These are phyloP conservation scores for Mycena leptocephala DNA, from an alignment of 768 basidiomycete species.

Conservation along the genomic window DNA sequence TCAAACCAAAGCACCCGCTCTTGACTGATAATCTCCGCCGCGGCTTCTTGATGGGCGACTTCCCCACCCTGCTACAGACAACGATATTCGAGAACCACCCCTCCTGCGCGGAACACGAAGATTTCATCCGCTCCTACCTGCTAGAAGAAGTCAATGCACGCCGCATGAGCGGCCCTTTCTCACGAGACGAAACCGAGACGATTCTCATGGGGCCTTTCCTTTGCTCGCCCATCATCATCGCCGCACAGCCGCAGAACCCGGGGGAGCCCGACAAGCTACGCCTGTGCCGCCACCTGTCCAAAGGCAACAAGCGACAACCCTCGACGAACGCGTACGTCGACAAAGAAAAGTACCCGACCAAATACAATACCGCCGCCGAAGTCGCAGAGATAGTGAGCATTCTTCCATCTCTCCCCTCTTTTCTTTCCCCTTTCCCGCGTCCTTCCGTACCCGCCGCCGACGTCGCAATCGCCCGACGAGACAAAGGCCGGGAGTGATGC, in stretches of 20 bases:
- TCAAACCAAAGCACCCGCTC: background rate
- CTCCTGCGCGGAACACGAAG: background rate
- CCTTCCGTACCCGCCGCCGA: too few species aligned
- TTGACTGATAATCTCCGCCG: slow-evolving; percentile 8
- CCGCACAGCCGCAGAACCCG: slow-evolving; percentile 24
- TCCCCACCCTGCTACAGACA: background rate
- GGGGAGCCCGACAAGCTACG: slow-evolving; percentile 33
- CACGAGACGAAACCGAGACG: slow-evolving; percentile 15
- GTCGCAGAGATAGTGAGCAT: slow-evolving; percentile 34
- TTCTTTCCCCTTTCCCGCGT: background rate
- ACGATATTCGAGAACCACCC: slow-evolving; percentile 19
- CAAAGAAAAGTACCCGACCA: slow-evolving; percentile 35
- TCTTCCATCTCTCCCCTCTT: background rate
- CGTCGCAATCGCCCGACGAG: too few species aligned
- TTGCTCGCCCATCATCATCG: slow-evolving; percentile 39
- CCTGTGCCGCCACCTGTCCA: slow-evolving; percentile 38
- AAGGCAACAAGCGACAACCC: slow-evolving; percentile 1
- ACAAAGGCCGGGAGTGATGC: too few species aligned
- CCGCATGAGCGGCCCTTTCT: slow-evolving; percentile 37
- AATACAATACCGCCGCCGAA: slow-evolving; percentile 21
- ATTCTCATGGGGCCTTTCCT: slow-evolving; percentile 35
- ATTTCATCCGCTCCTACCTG: slow-evolving; percentile 27
- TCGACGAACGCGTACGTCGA: slow-evolving; percentile 33
- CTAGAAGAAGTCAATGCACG: slow-evolving; percentile 23
- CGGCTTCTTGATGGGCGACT: slow-evolving; percentile 36